Evolutionary conservation across 2,329 filamentous ascomycete genomes (phyloP), one percentile per base, ranked within the genome.

Genomic region (Dactylellina cionopaga): DNA sequence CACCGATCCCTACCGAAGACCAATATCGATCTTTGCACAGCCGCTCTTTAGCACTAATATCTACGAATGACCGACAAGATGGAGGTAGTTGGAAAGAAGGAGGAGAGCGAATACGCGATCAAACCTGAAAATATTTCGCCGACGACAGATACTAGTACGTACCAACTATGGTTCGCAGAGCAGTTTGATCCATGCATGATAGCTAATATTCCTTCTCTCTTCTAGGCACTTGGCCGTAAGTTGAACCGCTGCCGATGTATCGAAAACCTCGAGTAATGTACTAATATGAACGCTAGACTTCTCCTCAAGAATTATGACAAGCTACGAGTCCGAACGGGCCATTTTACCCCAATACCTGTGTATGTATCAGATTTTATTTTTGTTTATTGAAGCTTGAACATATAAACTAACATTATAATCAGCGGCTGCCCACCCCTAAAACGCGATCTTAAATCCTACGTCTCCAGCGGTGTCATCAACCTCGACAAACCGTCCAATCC

Each of bases 401-500:
- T 24, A 19, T 15, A n/a, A 27, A 29, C 52, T 72, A 60, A 65
- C 59, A 41, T 39, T 9, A 29, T 27, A 3, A 15, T 29, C 77
- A 90, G 91, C 81, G 95, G 95, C 80, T 96, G 91, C 84, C 89
- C 91, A 75, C 95, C 95, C 63, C 84, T 96, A 80, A 93, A 92
- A 83, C 91, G 95, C 82, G 94, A 98, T 81, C 87, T 99, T 80
- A 97, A 97, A 86, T 92, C 91, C 75, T 99, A 98, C 84, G 89
- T 99, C 81, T 94, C 91, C 81, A 96, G 92, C 75, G 95, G 95
- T 83, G 94, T 99, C 70, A 98, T 99, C 83, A 99, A 99, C 84
- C 89, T 97, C 77, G 92, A 96, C 84, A 96, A 96, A 85, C 95
- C 94, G 66, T 96, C 93, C 58, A 99, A 99, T 85, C 94, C 94